Base-by-base conservation (phyloP, 192 early-diverging fungal species). In the Podila minutissima region DNA sequence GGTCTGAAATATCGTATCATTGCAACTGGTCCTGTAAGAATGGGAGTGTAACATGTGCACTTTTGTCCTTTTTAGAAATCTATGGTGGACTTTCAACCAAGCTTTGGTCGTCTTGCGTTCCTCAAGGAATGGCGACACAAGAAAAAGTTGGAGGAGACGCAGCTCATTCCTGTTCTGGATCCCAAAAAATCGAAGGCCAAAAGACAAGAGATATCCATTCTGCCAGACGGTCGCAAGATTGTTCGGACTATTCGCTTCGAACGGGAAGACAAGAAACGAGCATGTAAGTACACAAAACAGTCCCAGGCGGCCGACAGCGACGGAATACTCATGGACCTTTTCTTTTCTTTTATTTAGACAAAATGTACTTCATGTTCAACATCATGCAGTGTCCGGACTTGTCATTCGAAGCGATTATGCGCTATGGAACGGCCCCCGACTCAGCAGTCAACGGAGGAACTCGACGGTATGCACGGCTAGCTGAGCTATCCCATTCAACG, bases 231-330 rank as follows among this genome's bases (percentile, higher is more conserved):
- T 20, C 84, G 90, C 38, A 88, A 87, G 35, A 89, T 89, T 22
- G 77, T 91, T 19, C 88, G 93, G n/a, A 94, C 91, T 19, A 81
- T 94, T 74, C 91, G 93, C 33, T 94, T 92, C 76, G 88, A 92
- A 24, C 86, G 84, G 37, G 69, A 74, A 15, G 87, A 86, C 63
- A 83, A 77, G 26, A 66, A 85, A 31, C 69, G 86, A 71, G 75
- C 75, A 63, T 83, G 68, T 58, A 65, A 59, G 69, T 46, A 46
- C 41, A 17, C 15, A 2, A 46, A 46, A 46, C 41, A 15, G 41
- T 46, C 12, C 13, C 15, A 17, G 41, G 2, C 15, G 15, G 15
- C 15, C 41, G 7, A 46, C 41, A 46, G 15, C 15, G 15, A 46
- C 15, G 41, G 12, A 46, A 17, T 46, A 8, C 15, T 46, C 11